These are phyloP conservation scores for Pythium chondricola DNA, from an alignment of 352 stramenopile species.

Conservation along the genomic window DNA sequence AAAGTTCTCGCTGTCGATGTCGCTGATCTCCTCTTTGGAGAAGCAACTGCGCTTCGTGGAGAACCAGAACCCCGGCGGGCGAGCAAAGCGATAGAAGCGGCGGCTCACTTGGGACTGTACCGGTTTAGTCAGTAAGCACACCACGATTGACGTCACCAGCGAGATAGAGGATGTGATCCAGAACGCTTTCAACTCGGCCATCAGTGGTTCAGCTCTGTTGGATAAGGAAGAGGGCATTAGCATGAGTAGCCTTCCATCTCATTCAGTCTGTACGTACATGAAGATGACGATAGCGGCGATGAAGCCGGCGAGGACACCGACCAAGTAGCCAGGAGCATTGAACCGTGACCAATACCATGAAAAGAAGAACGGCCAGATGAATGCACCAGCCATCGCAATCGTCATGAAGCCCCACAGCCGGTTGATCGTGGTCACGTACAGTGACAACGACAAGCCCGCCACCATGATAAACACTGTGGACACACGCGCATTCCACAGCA, in stretches of 20 bases:
- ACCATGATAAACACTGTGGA: conserved; percentile 60
- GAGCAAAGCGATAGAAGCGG: conserved; percentile 63
- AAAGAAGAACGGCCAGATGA: conserved; percentile 75
- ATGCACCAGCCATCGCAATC: conserved; percentile 57
- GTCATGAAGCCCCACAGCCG: conserved; percentile 80
- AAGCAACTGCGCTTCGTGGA: conserved; percentile 63
- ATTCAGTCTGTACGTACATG: conserved; percentile 38
- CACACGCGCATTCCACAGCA: conserved; percentile 59
- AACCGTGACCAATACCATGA: conserved; percentile 79
- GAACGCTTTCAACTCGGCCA: conserved; percentile 50
- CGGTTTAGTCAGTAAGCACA: conserved; percentile 35
- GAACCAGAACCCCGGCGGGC: conserved; percentile 50
- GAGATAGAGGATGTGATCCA: conserved; percentile 59
- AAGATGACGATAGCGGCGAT: conserved; percentile 50
- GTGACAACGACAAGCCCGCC: conserved; percentile 45
- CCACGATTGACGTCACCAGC: conserved; percentile 28
- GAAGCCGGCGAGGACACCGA: conserved; percentile 48
- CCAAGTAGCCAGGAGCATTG: conserved; percentile 56
- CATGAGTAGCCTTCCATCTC: too few species aligned
- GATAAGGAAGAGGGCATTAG: not conserved
- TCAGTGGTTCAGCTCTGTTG: conserved; percentile 38
- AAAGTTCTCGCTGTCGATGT: conserved; percentile 61
- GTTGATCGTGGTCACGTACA: conserved; percentile 73
- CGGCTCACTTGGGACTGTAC: conserved; percentile 44
- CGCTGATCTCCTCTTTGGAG: conserved; percentile 30